Base-by-base conservation (phyloP, 176 grass and related monocot species). In the Metroxylon sagu region DNA sequence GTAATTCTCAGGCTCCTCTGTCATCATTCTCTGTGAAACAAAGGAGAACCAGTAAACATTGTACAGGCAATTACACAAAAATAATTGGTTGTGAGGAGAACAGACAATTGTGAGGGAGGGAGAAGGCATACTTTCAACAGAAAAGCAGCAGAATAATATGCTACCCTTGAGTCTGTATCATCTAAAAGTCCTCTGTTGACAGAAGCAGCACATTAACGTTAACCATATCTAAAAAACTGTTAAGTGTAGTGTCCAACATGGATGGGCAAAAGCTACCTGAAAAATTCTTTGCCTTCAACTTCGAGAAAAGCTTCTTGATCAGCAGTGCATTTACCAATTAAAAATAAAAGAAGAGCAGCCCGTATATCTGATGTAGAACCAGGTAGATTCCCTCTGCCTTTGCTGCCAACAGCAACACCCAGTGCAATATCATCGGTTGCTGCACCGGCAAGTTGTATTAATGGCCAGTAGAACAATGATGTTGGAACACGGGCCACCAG, bases 71-170 rank as follows among this genome's bases (percentile, higher is more conserved):
- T 10, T 8, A 39, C 1, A 39, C 10, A 39, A 10, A 10, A 39
- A 39, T 39, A 12, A 10, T 39, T 12, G 1, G 10, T 39, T 39
- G 31, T 39, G 4, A 29, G 2, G 28, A 5, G 7, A 39, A 5
- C 7, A 39, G 7, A 39, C 10, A 10, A 39, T 39, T 39, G 31
- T 10, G 31, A 39, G 31, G 31, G 31, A 39, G 2, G 6, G 31
- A 39, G 31, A 39, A 50, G 49, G 15, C 39, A 55, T 85, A 98
- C 93, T 88, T 92, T 98, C 70, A 98, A 76, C 63, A 98, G 84
- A 89, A 98, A 98, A 66, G 87, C 85, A 76, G 93, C 87, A 78
- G 93, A 92, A 85, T 89, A 92, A 83, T 98, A 98, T 31, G 94
- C 94, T 57, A 98, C 94, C 66, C 94, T 85, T 18, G 94, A 98